Evolutionary conservation across 2,329 filamentous ascomycete genomes (phyloP), one percentile per base, ranked within the genome.

Genomic region (Ploettnerulaceae sp.): DNA sequence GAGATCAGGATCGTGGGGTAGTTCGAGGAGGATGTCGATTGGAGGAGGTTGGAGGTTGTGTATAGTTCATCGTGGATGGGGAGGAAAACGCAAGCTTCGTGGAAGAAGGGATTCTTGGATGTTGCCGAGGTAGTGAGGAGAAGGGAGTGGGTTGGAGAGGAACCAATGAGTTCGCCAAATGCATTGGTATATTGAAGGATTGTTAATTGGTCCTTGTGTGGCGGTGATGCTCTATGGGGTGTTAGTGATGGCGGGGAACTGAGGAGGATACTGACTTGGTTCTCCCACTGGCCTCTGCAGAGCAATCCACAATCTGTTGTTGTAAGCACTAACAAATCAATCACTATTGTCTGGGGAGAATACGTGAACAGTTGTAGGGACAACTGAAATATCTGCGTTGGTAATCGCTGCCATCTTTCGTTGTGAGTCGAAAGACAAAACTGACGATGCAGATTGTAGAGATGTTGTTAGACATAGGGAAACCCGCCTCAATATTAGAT

Each of bases 1-100:
- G 71, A 75, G 47, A 75, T 74, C 22, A 75, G 61, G 18, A 75
- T 65, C 0, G 65, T 60, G 7, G 72, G 70, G 2, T 67, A 58
- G 29, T 64, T 59, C 1, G 69, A 64, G 40, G 64, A 66, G 36
- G 57, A 55, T 1, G 67, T 60, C 34, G 58, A 46, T 51, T 67
- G 64, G 6, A 75, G 62, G 3, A 72, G 64, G 48, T 66, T 66
- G 20, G 71, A 75, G 5, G 69, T 75, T 14, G 66, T 58, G 51
- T 69, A 75, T 15, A 76, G 61, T 52, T 74, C 69, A 36, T 61
- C 67, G 18, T 64, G 55, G 7, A 61, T 55, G 4, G 64, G 59
- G 4, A 70, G 26, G 53, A 69, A 72, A 22, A 70, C 67, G 47
- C 71, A 73, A 4, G 67, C 70, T 37, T 65, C 64, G 54, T 70